phyloP scores from a whole-genome alignment of 768 basidiomycete genomes.

The Amanita pseudoporphyria region DNA sequence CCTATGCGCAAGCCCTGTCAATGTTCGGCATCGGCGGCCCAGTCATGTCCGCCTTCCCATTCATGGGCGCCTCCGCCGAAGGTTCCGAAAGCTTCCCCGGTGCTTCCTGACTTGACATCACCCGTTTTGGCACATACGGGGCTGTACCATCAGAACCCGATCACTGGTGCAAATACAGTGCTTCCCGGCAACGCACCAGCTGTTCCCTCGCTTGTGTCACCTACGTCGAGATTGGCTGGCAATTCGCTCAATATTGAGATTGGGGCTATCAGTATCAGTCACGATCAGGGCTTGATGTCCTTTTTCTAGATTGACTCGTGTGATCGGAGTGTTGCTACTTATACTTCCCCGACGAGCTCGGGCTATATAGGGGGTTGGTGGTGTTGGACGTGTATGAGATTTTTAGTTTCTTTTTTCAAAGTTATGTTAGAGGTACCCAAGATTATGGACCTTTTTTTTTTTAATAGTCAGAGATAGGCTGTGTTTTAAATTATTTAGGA shows the following conservation, averaged over 20 bases:
- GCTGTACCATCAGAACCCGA: conserved; percentile 19
- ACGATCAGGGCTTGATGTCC: conserved; percentile 37
- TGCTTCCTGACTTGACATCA: conserved; percentile 25
- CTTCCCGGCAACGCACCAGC: conserved; percentile 21
- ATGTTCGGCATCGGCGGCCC: conserved; percentile 21
- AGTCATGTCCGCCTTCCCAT: conserved; percentile 31
- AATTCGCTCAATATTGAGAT: conserved; percentile 41
- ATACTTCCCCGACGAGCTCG: conserved; percentile 6
- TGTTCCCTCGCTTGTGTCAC: conserved; percentile 20
- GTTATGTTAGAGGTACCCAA: not conserved
- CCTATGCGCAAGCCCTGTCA: conserved; percentile 35
- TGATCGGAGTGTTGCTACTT: conserved; percentile 2
- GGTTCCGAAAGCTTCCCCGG: conserved; percentile 22
- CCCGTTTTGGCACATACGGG: conserved; percentile 13
- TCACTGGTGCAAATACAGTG: conserved; percentile 11
- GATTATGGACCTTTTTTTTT: conserved; percentile 1
- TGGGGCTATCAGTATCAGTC: conserved; percentile 32
- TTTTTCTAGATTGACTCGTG: conserved; percentile 28
- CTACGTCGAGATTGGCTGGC: conserved; percentile 30
- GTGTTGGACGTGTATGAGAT: not conserved
- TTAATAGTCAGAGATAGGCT: not conserved
- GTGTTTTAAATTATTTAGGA: too few relatives aligned
- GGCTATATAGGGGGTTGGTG: not conserved
- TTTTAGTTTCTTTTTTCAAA: not conserved
- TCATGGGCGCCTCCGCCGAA: conserved; percentile 35